Evolutionary conservation across 2,329 filamentous ascomycete genomes (phyloP), one percentile per base, ranked within the genome.

Genomic region (Aspergillus ochraceoroseus): DNA sequence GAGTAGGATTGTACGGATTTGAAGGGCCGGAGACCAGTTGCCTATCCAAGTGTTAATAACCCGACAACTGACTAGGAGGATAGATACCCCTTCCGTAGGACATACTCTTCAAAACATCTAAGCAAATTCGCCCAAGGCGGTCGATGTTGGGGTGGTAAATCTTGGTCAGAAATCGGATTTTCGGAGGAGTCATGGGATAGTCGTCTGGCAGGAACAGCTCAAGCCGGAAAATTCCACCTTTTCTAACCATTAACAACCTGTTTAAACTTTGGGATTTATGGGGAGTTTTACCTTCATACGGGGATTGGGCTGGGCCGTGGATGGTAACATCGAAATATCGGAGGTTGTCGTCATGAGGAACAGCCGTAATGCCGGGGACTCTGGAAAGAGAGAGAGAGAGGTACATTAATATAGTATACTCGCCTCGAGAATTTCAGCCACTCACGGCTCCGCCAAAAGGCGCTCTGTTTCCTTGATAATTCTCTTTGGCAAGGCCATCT

Each of bases 81-180:
- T 12, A 23, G n/a, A 52, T 51, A 13, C 5, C 5, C 31, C n/a
- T 11, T 12, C 13, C 5, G 25, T 8, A 34, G n/a, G 12, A 25
- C 78, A 55, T 72, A 94, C 92, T 95, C 75, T 98, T 98, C 43
- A 98, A 71, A 22, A 98, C 92, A 63, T 98, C 92, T 34, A 98
- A 72, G 63, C 94, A 98, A 68, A 98, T 98, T 46, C 92, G 85
- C 46, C 92, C 92, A 2, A 98, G 80, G 69, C 94, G 94, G 66
- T 98, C 92, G 55, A 98, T 95, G 65, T 98, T 98, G 37, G 92
- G 92, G 66, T 98, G 94, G 70, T 96, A 98, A 66, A 98, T 96
- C 71, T 95, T 95, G 56, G 94, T 98, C 36, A 98, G 75, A 70
- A 98, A 98, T 40, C 92, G 86, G 61, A 98, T 95, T 75, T 95